These are phyloP conservation scores for Deinandra increscens DNA, from an alignment of 129 eudicot species.

Conservation along the genomic window DNA sequence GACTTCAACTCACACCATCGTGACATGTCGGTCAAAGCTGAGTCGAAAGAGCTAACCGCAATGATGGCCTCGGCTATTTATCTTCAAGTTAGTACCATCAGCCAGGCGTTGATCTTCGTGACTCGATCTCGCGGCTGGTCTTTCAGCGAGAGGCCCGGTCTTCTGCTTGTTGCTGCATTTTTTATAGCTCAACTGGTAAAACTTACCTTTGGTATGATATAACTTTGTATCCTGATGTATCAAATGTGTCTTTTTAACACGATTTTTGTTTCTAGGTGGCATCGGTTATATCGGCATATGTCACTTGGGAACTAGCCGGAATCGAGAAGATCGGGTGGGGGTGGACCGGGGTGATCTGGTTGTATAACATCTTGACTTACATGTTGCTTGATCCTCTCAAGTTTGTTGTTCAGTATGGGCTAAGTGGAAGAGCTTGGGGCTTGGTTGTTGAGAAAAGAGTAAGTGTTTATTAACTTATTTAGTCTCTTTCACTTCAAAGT, in stretches of 20 bases:
- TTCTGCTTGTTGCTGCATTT: slow-evolving; percentile 67
- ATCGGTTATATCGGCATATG: slow-evolving; percentile 57
- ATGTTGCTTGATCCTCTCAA: slow-evolving; percentile 74
- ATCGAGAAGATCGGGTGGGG: slow-evolving; percentile 79
- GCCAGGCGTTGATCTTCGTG: slow-evolving; percentile 86
- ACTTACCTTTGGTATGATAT: slow-evolving; percentile 5
- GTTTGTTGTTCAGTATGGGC: slow-evolving; percentile 59
- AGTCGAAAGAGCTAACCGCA: slow-evolving; percentile 39
- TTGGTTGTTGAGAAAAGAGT: slow-evolving; percentile 65
- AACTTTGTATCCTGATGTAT: background rate
- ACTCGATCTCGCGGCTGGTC: slow-evolving; percentile 87
- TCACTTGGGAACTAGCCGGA: slow-evolving; percentile 61
- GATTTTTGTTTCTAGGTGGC: slow-evolving; percentile 49
- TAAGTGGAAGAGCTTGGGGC: slow-evolving; percentile 85
- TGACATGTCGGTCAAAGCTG: slow-evolving; percentile 37
- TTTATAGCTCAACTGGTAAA: slow-evolving; percentile 76
- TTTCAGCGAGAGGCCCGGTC: slow-evolving; percentile 73
- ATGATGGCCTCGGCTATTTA: slow-evolving; percentile 76
- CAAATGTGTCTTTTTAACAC: background rate
- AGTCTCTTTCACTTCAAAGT: background rate
- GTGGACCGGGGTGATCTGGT: slow-evolving; percentile 85
- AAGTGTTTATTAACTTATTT: slow-evolving; percentile 19
- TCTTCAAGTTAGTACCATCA: slow-evolving; percentile 88
- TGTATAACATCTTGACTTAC: slow-evolving; percentile 62
- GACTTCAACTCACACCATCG: slow-evolving; percentile 46